Conservation (phyloP, 108 stramenopile species). For the Cylindrotheca fusiformis region DNA sequence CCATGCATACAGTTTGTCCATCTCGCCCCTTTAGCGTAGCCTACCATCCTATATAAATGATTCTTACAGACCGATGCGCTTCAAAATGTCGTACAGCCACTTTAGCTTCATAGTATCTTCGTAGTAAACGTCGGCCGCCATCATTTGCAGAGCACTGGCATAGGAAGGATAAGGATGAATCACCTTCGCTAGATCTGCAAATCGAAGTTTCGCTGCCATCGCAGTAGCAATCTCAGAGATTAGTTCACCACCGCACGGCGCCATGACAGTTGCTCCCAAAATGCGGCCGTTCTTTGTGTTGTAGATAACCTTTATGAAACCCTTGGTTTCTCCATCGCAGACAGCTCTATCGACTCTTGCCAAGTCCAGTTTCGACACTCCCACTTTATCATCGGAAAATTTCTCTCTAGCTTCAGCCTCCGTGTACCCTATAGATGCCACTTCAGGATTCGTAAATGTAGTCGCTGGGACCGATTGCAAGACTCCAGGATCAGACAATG, state of each 20-base stretch:
- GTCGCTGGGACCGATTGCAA: conserved; percentile 57
- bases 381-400: conserved; percentile 59
- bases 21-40: too few species aligned
- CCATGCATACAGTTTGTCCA: too few species aligned
- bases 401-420: conserved; percentile 62
- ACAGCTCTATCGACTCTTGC: conserved; percentile 46
- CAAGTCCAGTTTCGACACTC: conserved; percentile 49
- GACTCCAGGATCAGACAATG: conserved; percentile 50
- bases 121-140: conserved; percentile 63
- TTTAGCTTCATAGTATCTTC: conserved; percentile 37
- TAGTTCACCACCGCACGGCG: conserved; percentile 59
- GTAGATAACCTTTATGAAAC: conserved; percentile 60
- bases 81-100: conserved; percentile 37
- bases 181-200: conserved; percentile 48
- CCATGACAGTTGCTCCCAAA: conserved; percentile 59
- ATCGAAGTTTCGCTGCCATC: conserved; percentile 34
- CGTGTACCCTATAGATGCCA: conserved; percentile 74
- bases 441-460: conserved; percentile 84
- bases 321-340: conserved; percentile 41
- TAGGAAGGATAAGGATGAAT: conserved; percentile 67
- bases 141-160: conserved; percentile 48
- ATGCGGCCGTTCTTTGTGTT: conserved; percentile 28
- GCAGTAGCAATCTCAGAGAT: conserved; percentile 56
- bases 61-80: conserved; percentile 45
- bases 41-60: too few species aligned